Evolutionary conservation across 2,329 filamentous ascomycete genomes (phyloP).

Genomic region (Chaetothyriales sp.): DNA sequence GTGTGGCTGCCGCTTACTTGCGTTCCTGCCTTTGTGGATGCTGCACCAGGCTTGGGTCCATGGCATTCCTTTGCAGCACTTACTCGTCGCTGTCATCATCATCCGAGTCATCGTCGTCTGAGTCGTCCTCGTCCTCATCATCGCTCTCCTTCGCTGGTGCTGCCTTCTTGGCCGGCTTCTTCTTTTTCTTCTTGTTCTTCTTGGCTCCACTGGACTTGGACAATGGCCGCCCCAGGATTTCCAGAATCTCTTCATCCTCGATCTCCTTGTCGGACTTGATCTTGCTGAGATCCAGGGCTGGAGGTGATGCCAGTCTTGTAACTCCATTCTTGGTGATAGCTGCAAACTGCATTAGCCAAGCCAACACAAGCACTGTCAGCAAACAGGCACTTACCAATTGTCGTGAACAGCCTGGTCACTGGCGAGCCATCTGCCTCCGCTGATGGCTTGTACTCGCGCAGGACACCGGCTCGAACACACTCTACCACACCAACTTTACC

Average conservation of each 20-base stretch:
- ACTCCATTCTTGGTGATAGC: conserved; percentile 97
- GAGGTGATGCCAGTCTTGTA: conserved; percentile 65
- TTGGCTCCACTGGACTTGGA: conserved; percentile 47
- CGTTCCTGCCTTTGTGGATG: neutral
- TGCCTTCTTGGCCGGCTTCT: conserved; percentile 51
- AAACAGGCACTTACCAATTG: conserved; percentile 56
- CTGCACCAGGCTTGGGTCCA: neutral
- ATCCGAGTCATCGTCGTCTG: conserved; percentile 24
- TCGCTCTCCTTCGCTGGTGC: conserved; percentile 22
- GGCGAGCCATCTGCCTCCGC: conserved; percentile 80
- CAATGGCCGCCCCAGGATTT: conserved; percentile 81
- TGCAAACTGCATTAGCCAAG: conserved; percentile 24
- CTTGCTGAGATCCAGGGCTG: conserved; percentile 61
- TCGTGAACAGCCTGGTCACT: conserved; percentile 77
- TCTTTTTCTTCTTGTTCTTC: conserved; percentile 85
- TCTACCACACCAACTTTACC: conserved; percentile 94
- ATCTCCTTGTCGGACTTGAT: conserved; percentile 97
- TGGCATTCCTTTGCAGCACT: neutral
- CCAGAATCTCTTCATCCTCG: conserved; percentile 82
- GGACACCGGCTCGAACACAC: conserved; percentile 80
- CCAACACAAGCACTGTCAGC: neutral
- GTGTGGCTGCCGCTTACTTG: too few relatives aligned
- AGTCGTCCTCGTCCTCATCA: conserved; percentile 25
- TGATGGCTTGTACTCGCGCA: conserved; percentile 91
- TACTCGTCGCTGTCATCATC: conserved; percentile 20